phyloP scores from a whole-genome alignment of 371 early-diverging fungal genomes.

The Rozella allomycis region DNA sequence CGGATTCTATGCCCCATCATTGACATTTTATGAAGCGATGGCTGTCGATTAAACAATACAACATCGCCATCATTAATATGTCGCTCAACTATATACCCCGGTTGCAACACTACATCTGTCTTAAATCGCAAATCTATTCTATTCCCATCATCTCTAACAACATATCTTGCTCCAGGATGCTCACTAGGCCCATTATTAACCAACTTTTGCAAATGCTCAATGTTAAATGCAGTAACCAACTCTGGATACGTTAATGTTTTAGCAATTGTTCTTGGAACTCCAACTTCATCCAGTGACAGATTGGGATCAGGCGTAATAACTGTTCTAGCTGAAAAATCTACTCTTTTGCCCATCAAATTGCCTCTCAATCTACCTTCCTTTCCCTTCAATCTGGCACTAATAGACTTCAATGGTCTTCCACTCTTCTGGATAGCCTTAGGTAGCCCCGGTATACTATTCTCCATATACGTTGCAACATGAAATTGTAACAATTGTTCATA shows the following conservation, averaged over 20 bases:
- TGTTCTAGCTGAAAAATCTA: constrained; percentile 98
- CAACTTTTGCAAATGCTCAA: constrained; percentile 60
- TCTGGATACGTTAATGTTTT: constrained; percentile 96
- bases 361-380: constrained; percentile 99
- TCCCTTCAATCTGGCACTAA: constrained; percentile 94
- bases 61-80: constrained; percentile 92
- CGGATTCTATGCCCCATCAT: constrained; percentile 99
- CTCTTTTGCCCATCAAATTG: constrained; percentile 99
- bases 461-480: constrained; percentile 96
- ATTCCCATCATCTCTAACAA: constrained; percentile 89
- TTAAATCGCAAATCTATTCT: constrained; percentile 87
- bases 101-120: constrained; percentile 71
- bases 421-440: constrained; percentile 88
- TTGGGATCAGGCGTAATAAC: constrained; percentile 99
- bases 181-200: constrained; percentile 91
- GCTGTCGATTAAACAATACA: constrained; percentile 99
- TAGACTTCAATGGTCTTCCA: constrained; percentile 92
- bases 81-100: constrained; percentile 90
- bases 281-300: constrained; percentile 91
- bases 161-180: constrained; percentile 98
- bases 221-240: constrained; percentile 93
- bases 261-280: constrained; percentile 95
- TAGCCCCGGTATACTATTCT: constrained; percentile 94
- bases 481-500: constrained; percentile 89
- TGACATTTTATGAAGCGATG: constrained; percentile 98